Percentiles rank a stretch among this genome's conserved stretches.
Evolutionary conservation across 371 early-diverging fungal genomes (phyloP).

Genomic region (Lichtheimia ornata): DNA sequence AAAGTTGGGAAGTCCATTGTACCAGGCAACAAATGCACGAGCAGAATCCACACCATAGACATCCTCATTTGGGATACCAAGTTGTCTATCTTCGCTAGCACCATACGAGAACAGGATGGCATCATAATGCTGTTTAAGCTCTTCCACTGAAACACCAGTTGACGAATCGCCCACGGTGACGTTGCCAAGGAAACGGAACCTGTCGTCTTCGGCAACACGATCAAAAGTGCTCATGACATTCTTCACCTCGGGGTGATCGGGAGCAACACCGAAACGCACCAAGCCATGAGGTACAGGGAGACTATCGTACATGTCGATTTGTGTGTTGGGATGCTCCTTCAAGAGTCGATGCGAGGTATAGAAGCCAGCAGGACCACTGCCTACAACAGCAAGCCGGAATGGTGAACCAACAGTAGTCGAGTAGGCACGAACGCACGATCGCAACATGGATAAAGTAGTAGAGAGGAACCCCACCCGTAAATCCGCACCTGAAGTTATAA

Average conservation of each 20-base stretch:
- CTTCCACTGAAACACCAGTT: slow-evolving; percentile 49
- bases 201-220: slow-evolving; percentile 67
- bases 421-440: slow-evolving; percentile 3
- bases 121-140: slow-evolving; percentile 70
- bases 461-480: too few species aligned
- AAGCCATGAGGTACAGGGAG: slow-evolving; percentile 91
- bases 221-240: slow-evolving; percentile 88
- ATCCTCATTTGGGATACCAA: slow-evolving; percentile 75
- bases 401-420: slow-evolving; percentile 17
- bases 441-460: background rate
- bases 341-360: slow-evolving; percentile 88
- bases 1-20: slow-evolving; percentile 87
- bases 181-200: slow-evolving; percentile 85
- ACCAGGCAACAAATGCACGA: slow-evolving; percentile 91
- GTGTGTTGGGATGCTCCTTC: slow-evolving; percentile 50
- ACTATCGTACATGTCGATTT: slow-evolving; percentile 88
- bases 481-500: too few species aligned
- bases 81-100: slow-evolving; percentile 70
- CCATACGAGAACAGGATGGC: slow-evolving; percentile 90
- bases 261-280: slow-evolving; percentile 97
- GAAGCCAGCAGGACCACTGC: slow-evolving; percentile 92
- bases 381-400: slow-evolving; percentile 74
- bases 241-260: slow-evolving; percentile 98
- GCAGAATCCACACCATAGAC: slow-evolving; percentile 74
- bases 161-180: slow-evolving; percentile 53